A percentile compares a stretch with the other conserved stretches of the same genome.
phyloP scores from a whole-genome alignment of 2,329 filamentous ascomycete species.

The Hypomyces perniciosus region DNA sequence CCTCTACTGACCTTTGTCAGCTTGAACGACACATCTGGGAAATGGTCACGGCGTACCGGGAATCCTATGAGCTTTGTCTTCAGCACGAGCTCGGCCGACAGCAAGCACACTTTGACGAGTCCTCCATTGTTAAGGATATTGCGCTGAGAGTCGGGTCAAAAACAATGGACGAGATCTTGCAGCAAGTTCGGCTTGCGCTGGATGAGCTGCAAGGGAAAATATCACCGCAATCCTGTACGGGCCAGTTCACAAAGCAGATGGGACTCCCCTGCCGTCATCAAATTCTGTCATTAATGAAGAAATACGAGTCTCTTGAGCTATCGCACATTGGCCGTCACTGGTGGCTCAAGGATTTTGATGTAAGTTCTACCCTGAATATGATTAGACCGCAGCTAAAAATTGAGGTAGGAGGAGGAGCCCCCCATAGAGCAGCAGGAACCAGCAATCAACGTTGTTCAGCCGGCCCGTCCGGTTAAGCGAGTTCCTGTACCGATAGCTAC shows the following conservation, averaged over 20 bases:
- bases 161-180: neutral
- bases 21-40: constrained; percentile 3
- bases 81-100: neutral
- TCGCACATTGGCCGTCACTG: neutral
- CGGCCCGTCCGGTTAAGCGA: too few relatives aligned
- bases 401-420: too few relatives aligned
- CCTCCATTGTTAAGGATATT: neutral
- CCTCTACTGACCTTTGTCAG: constrained; percentile 2
- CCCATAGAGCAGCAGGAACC: too few relatives aligned
- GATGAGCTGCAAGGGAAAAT: neutral
- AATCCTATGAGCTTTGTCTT: neutral
- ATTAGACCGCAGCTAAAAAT: too few relatives aligned
- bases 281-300: neutral
- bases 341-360: neutral
- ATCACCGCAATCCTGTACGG: neutral
- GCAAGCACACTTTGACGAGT: neutral
- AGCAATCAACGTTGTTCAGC: too few relatives aligned
- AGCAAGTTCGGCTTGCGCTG: neutral
- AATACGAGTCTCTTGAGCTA: neutral
- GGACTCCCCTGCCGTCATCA: neutral
- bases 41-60: neutral
- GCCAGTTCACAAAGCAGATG: neutral
- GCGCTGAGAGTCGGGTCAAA: neutral
- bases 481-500: too few relatives aligned
- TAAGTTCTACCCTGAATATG: neutral